Evolutionary conservation across 2,329 filamentous ascomycete genomes (phyloP).

Genomic region (Alternaria ventricosa): DNA sequence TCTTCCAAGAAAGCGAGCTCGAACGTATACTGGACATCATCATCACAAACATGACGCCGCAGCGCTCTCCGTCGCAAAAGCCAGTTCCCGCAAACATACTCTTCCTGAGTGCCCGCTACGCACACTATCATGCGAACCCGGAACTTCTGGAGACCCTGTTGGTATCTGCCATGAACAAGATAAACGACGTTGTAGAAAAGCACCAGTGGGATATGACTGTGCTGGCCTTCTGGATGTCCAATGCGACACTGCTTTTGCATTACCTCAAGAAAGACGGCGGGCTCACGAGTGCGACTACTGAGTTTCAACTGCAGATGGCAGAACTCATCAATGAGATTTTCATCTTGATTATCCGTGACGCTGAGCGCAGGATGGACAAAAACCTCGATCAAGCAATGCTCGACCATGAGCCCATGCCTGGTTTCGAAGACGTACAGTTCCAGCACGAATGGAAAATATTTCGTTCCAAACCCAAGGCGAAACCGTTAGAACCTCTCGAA

Average conservation of each 20-base stretch:
- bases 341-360: slow-evolving; percentile 94
- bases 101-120: slow-evolving; percentile 93
- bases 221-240: slow-evolving; percentile 97
- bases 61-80: slow-evolving; percentile 94
- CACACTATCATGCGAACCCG: slow-evolving; percentile 90
- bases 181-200: slow-evolving; percentile 93
- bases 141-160: slow-evolving; percentile 84
- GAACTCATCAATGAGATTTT: slow-evolving; percentile 98
- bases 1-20: slow-evolving; percentile 94
- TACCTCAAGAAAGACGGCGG: slow-evolving; percentile 95
- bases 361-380: slow-evolving; percentile 94
- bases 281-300: slow-evolving; percentile 77
- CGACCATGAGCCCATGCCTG: slow-evolving; percentile 96
- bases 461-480: slow-evolving; percentile 86
- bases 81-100: slow-evolving; percentile 97
- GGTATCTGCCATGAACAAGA: slow-evolving; percentile 88
- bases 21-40: slow-evolving; percentile 92
- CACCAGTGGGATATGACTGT: slow-evolving; percentile 99
- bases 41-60: slow-evolving; percentile 97
- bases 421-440: slow-evolving; percentile 95
- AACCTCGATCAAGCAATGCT: slow-evolving; percentile 92
- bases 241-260: slow-evolving; percentile 91
- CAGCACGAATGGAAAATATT: slow-evolving; percentile 99
- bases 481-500: slow-evolving; percentile 82
- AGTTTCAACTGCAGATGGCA: slow-evolving; percentile 91